Base-by-base conservation (phyloP, 495 filamentous ascomycete genomes). In the Chaetomium tenue region DNA sequence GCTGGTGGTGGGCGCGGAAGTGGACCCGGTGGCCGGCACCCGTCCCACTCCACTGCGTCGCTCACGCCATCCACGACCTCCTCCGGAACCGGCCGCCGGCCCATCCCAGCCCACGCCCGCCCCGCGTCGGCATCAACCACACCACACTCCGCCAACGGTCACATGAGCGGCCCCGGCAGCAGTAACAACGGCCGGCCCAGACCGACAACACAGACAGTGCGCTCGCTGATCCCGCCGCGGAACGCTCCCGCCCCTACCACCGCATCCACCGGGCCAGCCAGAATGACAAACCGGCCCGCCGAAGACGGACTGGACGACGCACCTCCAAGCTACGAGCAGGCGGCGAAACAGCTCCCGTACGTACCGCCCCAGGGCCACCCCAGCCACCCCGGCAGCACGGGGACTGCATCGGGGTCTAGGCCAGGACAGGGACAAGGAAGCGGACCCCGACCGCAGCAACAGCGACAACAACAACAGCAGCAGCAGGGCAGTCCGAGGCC, bases 291-390 rank as follows among this genome's bases (percentile, higher is more conserved):
- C 61, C 67, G 75, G 37, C 71, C 74, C 16, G 57, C 75, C 20
- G 77, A 82, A 22, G 82, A 77, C 7, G 80, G 39, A 0, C 28
- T 42, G n/a, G 60, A 84, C 4, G 84, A 87, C 54, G 86, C 83
- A 0, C 87, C 90, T 13, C 91, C 91, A 7, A 87, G 84, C 16
- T 96, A 96, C 71, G 91, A 94, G 75, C 89, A 93, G 78, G 88
- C 89, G 9, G 83, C 89, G 0, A 84, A 81, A 37, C 81, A 82
- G 55, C 82, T 80, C 8, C 81, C 83, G 7, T 92, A 91, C 66
- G 76, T 86, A 13, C 87, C 88, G 5, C 87, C 89, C 0, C 71
- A 76, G 23, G 79, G 83, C 20, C 83, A 86, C 63, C 84, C 89
- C 0, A 80, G 78, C 30, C 80, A 81, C 69, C 81, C 85, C 44